Conservation (phyloP, 495 filamentous ascomycete species). For the Hyaloscypha variabilis region DNA sequence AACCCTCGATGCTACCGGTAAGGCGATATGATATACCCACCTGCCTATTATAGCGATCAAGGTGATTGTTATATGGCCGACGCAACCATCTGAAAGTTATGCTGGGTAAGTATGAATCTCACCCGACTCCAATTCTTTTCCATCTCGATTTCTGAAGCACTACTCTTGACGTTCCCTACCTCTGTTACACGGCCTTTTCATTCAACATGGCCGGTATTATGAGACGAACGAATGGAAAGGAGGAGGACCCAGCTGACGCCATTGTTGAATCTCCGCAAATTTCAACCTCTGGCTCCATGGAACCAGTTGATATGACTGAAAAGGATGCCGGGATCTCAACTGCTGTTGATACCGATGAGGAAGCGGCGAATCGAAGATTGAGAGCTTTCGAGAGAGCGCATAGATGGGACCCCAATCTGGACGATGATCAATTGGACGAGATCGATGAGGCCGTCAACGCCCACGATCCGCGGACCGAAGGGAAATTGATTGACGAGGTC, state of each 20-base stretch:
- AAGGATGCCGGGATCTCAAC: slow-evolving; percentile 6
- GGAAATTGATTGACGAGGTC: slow-evolving; percentile 58
- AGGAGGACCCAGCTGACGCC: not conserved
- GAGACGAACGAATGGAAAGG: not conserved
- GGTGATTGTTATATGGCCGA: no score
- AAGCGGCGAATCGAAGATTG: slow-evolving; percentile 15
- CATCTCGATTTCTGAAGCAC: no score
- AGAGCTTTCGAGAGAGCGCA: slow-evolving; percentile 15
- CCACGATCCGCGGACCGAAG: slow-evolving; percentile 52
- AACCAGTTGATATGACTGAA: slow-evolving; percentile 4
- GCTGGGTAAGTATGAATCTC: no score
- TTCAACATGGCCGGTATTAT: slow-evolving; percentile 13
- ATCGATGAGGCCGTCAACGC: slow-evolving; percentile 62
- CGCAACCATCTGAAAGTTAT: no score
- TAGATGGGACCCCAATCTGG: slow-evolving; percentile 62
- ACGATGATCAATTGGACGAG: slow-evolving; percentile 61
- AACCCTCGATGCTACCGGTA: no score
- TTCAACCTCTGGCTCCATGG: not conserved
- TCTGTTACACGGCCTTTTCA: not conserved
- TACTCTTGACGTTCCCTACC: no score
- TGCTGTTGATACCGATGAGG: slow-evolving; percentile 1
- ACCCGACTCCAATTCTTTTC: no score
- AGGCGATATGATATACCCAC: no score
- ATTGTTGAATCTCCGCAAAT: not conserved
- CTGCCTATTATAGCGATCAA: no score